Percentiles rank a stretch among this genome's conserved stretches.
These are phyloP conservation scores for Metschnikowia hibisci DNA, from an alignment of 805 yeast genomes.

Conservation along the genomic window DNA sequence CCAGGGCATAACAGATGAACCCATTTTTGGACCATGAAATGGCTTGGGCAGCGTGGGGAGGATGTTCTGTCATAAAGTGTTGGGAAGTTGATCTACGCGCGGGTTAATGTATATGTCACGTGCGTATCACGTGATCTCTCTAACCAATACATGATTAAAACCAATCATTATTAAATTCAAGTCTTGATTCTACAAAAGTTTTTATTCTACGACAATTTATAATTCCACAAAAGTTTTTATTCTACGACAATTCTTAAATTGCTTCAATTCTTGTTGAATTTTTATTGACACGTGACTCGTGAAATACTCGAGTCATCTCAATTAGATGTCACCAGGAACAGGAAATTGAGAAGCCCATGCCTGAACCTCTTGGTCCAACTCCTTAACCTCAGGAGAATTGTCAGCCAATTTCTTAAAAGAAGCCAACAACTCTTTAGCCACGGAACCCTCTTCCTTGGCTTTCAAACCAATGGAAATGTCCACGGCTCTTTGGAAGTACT, in stretches of 20 bases:
- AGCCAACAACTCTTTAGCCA: conserved; percentile 57
- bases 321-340: conserved; percentile 72
- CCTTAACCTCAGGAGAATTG: conserved; percentile 56
- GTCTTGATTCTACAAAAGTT: no score
- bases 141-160: no score
- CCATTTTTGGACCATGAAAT: conserved; percentile 85
- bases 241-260: no score
- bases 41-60: background rate
- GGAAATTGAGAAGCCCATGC: conserved; percentile 75
- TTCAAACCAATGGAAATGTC: conserved; percentile 61
- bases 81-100: background rate
- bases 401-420: conserved; percentile 70
- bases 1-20: conserved; percentile 64
- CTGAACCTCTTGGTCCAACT: conserved; percentile 61
- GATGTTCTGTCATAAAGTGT: background rate
- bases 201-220: no score
- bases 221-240: no score
- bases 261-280: no score
- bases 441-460: conserved; percentile 52
- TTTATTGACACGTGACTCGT: background rate
- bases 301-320: background rate
- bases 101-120: background rate
- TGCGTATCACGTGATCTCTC: background rate
- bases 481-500: conserved; percentile 76
- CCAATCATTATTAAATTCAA: no score